phyloP scores from a whole-genome alignment of 805 yeast species.

The Danielozyma ontarioensis region DNA sequence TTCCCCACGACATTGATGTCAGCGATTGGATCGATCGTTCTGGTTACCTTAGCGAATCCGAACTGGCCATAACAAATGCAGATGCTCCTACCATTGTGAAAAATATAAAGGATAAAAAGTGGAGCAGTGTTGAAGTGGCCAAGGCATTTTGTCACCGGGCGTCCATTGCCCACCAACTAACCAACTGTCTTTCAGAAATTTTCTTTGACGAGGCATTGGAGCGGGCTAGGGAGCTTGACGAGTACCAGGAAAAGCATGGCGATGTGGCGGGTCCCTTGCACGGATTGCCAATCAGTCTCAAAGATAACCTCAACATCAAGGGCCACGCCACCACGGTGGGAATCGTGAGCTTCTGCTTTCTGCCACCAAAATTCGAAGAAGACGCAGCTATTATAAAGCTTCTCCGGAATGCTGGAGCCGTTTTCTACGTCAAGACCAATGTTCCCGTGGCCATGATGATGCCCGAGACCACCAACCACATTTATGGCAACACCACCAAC shows the following conservation, averaged over 20 bases:
- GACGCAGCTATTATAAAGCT: conserved; percentile 37
- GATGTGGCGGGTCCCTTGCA: conserved; percentile 22
- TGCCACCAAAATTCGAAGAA: conserved; percentile 26
- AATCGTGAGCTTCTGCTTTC: conserved; percentile 37
- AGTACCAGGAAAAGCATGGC: conserved; percentile 11
- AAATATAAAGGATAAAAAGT: conserved; percentile 21
- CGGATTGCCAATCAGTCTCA: conserved; percentile 28
- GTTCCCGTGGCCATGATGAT: conserved; percentile 49
- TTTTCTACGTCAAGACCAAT: conserved; percentile 50
- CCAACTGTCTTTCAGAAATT: conserved; percentile 35
- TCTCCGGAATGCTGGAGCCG: conserved; percentile 45
- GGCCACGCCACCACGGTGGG: conserved; percentile 50
- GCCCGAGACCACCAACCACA: conserved; percentile 41
- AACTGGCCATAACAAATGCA: conserved; percentile 36
- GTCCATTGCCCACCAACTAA: conserved; percentile 52
- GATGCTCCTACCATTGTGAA: conserved; percentile 20
- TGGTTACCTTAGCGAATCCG: conserved; percentile 28
- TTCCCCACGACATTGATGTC: conserved; percentile 35
- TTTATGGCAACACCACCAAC: conserved; percentile 44
- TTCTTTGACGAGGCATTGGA: conserved; percentile 24
- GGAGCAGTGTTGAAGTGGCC: conserved; percentile 42
- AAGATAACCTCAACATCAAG: conserved; percentile 41
- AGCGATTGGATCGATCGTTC: conserved; percentile 29
- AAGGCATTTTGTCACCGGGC: conserved; percentile 57
- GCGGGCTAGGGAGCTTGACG: conserved; percentile 20